Base-by-base conservation (phyloP, 1,284 basidiomycete genomes). In the Pseudozyma hubeiensis region DNA sequence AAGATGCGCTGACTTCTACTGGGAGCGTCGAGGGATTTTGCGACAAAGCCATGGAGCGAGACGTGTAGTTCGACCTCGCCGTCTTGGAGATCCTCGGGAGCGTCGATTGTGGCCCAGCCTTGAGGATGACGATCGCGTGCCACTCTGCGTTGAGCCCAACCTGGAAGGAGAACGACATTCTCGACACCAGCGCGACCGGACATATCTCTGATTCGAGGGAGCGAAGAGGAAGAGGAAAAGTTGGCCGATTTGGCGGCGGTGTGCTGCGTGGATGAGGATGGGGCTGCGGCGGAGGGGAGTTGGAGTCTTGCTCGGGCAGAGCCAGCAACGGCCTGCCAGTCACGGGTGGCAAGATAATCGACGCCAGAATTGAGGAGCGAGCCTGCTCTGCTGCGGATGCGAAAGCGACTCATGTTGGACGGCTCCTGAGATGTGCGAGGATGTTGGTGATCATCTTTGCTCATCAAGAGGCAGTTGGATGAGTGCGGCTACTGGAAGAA, bases 21-120 rank as follows among this genome's bases (percentile, higher is more conserved):
- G 4, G 60, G 73, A 30, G 68, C 35, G 24, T 72, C 61, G 16
- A 68, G 54, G 7, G 35, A 19, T 37, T 64, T 72, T 14, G 68
- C 35, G 19, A 71, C 64, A 24, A 71, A 71, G 51, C 75, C 67
- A 35, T 68, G 58, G 24, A 72, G 34, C 4, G 64, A 56, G 29
- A 77, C 48, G 33, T 70, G 63, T 33, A 77, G 60, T 40, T 77
- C 75, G n/a, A 74, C 59, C 29, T 77, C 74, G 30, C 70, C 74
- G 43, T 77, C 74, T 43, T 69, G 54, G 39, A 77, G 61, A 44
- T 74, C 62, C 40, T 77, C 70, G 29, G 62, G 70, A 13, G 64
- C 66, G 19, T 77, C 74, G 3, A 64, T 8, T 29, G 56, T 61
- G 29, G 58, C 53, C 74, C 70, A 74, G 37, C 58, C 60, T 48